Conservation (phyloP, 2,329 filamentous ascomycete species). For the Beauveria sp. region DNA sequence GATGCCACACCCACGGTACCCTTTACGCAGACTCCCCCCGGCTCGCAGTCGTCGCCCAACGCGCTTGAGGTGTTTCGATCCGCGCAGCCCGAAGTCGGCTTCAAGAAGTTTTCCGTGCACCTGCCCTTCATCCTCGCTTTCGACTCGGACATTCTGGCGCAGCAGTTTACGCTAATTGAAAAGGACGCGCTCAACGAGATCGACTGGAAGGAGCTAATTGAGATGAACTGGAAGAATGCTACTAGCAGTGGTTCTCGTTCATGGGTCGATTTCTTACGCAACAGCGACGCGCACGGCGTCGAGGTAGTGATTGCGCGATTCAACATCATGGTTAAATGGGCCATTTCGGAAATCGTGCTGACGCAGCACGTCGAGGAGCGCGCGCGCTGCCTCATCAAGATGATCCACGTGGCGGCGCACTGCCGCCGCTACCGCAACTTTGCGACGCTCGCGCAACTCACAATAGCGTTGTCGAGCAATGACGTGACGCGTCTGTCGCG, state of each 20-base stretch:
- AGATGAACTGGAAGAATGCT: slow-evolving; percentile 72
- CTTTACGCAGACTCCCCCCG: slow-evolving; percentile 21
- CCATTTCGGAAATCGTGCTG: slow-evolving; percentile 69
- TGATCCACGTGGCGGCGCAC: slow-evolving; percentile 72
- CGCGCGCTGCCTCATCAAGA: slow-evolving; percentile 70
- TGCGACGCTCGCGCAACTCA: slow-evolving; percentile 74
- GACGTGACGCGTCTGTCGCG: slow-evolving; percentile 59
- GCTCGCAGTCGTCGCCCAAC: not conserved
- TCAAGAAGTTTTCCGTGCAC: slow-evolving; percentile 46
- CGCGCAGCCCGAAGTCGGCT: slow-evolving; percentile 22
- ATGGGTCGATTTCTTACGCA: slow-evolving; percentile 75
- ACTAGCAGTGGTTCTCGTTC: slow-evolving; percentile 59
- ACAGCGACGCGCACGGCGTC: slow-evolving; percentile 64
- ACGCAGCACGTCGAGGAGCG: slow-evolving; percentile 66
- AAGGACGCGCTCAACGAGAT: slow-evolving; percentile 81
- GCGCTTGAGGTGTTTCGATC: slow-evolving; percentile 26
- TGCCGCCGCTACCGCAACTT: slow-evolving; percentile 73
- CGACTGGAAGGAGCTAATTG: slow-evolving; percentile 80
- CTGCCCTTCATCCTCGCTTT: slow-evolving; percentile 76
- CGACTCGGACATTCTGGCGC: slow-evolving; percentile 68
- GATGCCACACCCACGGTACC: slow-evolving; percentile 39
- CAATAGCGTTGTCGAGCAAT: slow-evolving; percentile 67
- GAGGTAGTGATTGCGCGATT: slow-evolving; percentile 81
- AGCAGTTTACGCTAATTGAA: slow-evolving; percentile 79
- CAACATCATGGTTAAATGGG: slow-evolving; percentile 86